phyloP scores from a whole-genome alignment of 805 yeast genomes.

The Candida peoriensis region DNA sequence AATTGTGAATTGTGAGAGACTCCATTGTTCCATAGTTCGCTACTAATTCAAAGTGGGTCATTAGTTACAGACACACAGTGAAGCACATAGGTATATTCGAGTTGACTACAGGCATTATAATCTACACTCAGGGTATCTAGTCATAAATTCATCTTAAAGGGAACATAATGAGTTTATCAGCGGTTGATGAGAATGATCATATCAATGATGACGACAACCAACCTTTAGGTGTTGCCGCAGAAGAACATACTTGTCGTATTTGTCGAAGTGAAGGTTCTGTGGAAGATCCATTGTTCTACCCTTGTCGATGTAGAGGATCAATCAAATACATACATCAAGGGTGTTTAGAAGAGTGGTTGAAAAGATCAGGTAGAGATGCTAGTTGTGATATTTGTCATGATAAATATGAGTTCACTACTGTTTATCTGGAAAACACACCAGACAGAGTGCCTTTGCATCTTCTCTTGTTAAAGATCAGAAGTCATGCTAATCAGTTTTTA shows the following conservation, averaged over 20 bases:
- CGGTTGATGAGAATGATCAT: too few species aligned
- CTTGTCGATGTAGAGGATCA: slow-evolving; percentile 92
- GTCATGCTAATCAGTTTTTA: slow-evolving; percentile 14
- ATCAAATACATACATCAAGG: slow-evolving; percentile 92
- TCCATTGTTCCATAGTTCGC: too few species aligned
- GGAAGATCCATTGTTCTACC: slow-evolving; percentile 78
- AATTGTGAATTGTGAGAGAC: too few species aligned
- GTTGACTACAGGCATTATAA: too few species aligned
- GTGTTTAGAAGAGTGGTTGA: slow-evolving; percentile 85
- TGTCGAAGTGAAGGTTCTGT: slow-evolving; percentile 88
- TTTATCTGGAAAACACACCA: slow-evolving; percentile 65
- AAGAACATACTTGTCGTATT: slow-evolving; percentile 72
- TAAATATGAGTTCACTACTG: slow-evolving; percentile 61
- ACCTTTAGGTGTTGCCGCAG: background rate
- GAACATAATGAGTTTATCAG: too few species aligned
- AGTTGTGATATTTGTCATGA: slow-evolving; percentile 88
- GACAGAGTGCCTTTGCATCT: slow-evolving; percentile 49
- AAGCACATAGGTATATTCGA: too few species aligned
- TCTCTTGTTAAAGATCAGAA: slow-evolving; percentile 36
- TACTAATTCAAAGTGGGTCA: too few species aligned
- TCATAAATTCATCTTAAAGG: too few species aligned
- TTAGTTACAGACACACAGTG: too few species aligned
- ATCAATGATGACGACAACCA: too few species aligned
- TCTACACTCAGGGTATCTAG: too few species aligned
- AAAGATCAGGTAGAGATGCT: slow-evolving; percentile 45